phyloP scores from a whole-genome alignment of 2,329 filamentous ascomycete genomes.

The Aspergillus eucalypticola region DNA sequence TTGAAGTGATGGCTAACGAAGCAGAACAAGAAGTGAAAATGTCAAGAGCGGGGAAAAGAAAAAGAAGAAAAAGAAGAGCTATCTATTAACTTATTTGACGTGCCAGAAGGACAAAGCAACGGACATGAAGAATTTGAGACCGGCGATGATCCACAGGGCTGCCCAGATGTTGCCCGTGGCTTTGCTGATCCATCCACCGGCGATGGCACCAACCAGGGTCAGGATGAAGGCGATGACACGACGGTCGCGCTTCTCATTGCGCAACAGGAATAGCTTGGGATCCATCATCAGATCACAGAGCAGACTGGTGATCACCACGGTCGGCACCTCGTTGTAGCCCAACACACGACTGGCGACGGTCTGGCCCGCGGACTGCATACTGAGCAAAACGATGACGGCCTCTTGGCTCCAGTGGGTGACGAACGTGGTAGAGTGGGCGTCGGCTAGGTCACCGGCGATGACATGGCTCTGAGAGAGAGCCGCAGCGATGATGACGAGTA shows the following conservation, averaged over 20 bases:
- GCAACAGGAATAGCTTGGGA: constrained; percentile 28
- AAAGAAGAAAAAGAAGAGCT: background rate
- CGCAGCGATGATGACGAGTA: constrained; percentile 30
- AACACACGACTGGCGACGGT: constrained; percentile 31
- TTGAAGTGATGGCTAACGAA: too few species aligned
- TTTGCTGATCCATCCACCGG: constrained; percentile 33
- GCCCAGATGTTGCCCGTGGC: constrained; percentile 25
- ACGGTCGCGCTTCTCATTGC: constrained; percentile 31
- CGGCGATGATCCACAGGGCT: constrained; percentile 28
- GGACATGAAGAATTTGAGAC: constrained; percentile 25
- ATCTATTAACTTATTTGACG: background rate
- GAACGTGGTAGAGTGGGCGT: background rate
- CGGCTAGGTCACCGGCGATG: constrained; percentile 21
- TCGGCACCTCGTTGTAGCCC: constrained; percentile 34
- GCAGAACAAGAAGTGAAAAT: too few species aligned
- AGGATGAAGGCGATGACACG: constrained; percentile 29
- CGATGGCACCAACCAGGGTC: constrained; percentile 29
- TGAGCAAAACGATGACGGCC: constrained; percentile 33
- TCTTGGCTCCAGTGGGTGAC: constrained; percentile 25
- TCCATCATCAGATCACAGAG: constrained; percentile 35
- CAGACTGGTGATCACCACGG: constrained; percentile 36
- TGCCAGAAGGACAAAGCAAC: constrained; percentile 26
- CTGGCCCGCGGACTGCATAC: constrained; percentile 35
- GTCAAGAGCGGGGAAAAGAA: background rate
- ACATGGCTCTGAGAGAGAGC: constrained; percentile 28